Conservation (phyloP, 176 grass and related monocot species). For the Triticum dicoccoides region DNA sequence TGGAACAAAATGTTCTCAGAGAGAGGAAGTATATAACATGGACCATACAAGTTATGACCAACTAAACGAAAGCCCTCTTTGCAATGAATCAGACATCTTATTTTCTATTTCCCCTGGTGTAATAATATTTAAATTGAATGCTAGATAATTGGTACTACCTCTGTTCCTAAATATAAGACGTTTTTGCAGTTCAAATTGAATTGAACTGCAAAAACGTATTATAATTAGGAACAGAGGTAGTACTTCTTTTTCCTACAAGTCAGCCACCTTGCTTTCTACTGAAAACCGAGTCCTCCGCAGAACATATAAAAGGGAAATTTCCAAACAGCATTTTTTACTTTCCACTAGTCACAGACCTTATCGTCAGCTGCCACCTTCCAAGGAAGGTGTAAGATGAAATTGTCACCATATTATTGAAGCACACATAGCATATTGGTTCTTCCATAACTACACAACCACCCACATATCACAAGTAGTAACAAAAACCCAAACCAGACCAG, state of each 20-base stretch:
- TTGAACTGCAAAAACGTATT: too few species aligned
- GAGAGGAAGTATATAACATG: not conserved
- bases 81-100: not conserved
- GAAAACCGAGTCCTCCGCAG: not conserved
- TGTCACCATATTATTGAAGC: not conserved
- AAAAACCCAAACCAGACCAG: not conserved
- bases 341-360: not conserved
- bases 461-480: constrained; percentile 17
- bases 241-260: not conserved
- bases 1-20: not conserved
- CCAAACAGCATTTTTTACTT: not conserved
- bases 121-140: not conserved
- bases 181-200: too few species aligned
- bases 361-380: not conserved
- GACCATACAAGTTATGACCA: not conserved
- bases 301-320: not conserved
- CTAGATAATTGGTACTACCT: not conserved
- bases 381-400: not conserved
- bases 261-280: not conserved
- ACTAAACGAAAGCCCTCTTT: not conserved
- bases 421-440: too few species aligned
- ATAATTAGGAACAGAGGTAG: too few species aligned
- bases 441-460: constrained; percentile 7
- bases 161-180: too few species aligned
- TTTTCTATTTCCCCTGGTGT: not conserved